These are phyloP conservation scores for Melastoma candidum DNA, from an alignment of 441 rosid species.

Conservation along the genomic window DNA sequence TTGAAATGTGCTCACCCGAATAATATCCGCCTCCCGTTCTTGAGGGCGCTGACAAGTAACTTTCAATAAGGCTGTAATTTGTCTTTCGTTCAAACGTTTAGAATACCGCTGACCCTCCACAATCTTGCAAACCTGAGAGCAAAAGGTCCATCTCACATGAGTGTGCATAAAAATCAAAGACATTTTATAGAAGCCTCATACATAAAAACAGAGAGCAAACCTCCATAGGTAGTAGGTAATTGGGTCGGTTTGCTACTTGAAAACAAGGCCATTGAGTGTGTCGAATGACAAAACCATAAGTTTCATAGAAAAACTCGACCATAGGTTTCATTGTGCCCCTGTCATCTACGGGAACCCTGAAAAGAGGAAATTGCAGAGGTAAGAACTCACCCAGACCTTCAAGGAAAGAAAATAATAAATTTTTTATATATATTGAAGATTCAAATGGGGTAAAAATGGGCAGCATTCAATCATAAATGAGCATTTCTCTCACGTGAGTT, in stretches of 20 bases:
- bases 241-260: slow-evolving; percentile 34
- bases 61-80: slow-evolving; percentile 37
- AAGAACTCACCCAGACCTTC: not conserved
- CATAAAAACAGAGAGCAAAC: slow-evolving; percentile 12
- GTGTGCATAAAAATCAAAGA: not conserved
- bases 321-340: slow-evolving; percentile 42
- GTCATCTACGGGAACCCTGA: slow-evolving; percentile 37
- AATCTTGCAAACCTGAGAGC: slow-evolving; percentile 37
- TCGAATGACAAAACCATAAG: slow-evolving; percentile 29
- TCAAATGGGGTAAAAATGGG: not conserved
- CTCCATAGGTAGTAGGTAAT: slow-evolving; percentile 42
- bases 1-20: slow-evolving; percentile 22
- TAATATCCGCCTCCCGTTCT: slow-evolving; percentile 30
- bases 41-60: slow-evolving; percentile 41
- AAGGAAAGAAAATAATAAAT: not conserved
- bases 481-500: slow-evolving; percentile 23
- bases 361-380: not conserved
- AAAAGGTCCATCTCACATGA: not conserved
- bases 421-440: not conserved
- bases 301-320: slow-evolving; percentile 34
- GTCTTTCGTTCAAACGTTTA: slow-evolving; percentile 39
- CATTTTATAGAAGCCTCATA: too few species aligned
- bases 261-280: slow-evolving; percentile 37
- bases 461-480: not conserved
- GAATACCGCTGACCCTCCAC: slow-evolving; percentile 43